phyloP scores from a whole-genome alignment of 768 basidiomycete species.

The Trametes cinnabarina region DNA sequence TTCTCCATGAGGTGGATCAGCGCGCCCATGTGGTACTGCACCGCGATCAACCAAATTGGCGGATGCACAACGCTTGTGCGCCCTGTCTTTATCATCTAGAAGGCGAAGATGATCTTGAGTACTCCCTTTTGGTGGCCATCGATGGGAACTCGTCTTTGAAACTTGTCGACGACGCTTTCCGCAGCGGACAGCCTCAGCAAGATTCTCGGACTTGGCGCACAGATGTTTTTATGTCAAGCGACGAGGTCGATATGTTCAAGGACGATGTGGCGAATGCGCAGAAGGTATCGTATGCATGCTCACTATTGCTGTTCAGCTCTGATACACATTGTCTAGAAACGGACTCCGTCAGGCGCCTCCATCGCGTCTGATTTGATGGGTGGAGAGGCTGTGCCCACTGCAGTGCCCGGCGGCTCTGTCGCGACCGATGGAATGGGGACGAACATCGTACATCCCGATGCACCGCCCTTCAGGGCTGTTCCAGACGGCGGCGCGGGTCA shows the following conservation, averaged over 20 bases:
- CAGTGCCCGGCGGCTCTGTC: too few relatives aligned
- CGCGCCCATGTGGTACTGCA: conserved; percentile 14
- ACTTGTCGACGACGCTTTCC: conserved; percentile 10
- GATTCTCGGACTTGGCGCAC: background rate
- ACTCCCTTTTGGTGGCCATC: conserved; percentile 18
- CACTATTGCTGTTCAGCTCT: too few relatives aligned
- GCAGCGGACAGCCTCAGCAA: background rate
- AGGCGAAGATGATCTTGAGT: background rate
- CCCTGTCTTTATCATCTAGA: conserved; percentile 26
- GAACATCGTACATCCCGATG: background rate
- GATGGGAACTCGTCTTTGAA: conserved; percentile 25
- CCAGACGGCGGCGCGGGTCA: background rate
- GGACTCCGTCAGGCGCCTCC: too few relatives aligned
- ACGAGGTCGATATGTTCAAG: background rate
- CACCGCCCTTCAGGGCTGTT: too few relatives aligned
- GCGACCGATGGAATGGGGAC: too few relatives aligned
- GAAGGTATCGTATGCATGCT: too few relatives aligned
- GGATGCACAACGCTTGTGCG: conserved; percentile 28
- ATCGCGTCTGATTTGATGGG: too few relatives aligned
- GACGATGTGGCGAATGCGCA: too few relatives aligned
- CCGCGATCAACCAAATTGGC: conserved; percentile 21
- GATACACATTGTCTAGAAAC: too few relatives aligned
- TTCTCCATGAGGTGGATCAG: conserved; percentile 18
- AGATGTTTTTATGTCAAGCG: conserved; percentile 6
- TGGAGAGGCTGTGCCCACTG: too few relatives aligned